These are phyloP conservation scores for Prosopis cineraria DNA, from an alignment of 306 rosid genomes.

Conservation along the genomic window DNA sequence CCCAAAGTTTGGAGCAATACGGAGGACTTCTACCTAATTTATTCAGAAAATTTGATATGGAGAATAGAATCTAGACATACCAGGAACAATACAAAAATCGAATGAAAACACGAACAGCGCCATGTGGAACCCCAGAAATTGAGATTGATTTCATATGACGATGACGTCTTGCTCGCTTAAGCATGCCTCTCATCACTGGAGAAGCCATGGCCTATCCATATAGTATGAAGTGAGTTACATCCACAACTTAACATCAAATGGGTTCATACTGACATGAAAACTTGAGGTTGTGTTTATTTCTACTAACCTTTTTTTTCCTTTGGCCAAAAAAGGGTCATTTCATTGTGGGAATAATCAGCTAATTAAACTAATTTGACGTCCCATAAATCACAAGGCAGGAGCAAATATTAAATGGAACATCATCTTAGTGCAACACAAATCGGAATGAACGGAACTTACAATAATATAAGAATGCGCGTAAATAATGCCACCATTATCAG, in stretches of 20 bases:
- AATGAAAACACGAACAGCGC: constrained; percentile 76
- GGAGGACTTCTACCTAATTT: neutral
- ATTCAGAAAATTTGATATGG: constrained; percentile 1
- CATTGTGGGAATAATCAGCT: neutral
- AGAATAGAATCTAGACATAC: constrained; percentile 45
- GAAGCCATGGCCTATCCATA: constrained; percentile 70
- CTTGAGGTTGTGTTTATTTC: neutral
- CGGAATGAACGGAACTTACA: constrained; percentile 58
- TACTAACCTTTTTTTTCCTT: neutral
- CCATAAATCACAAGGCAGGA: constrained; percentile 1
- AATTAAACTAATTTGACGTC: constrained; percentile 2
- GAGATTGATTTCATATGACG: constrained; percentile 48
- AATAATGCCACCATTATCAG: constrained; percentile 63
- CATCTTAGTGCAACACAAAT: neutral
- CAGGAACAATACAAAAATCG: constrained; percentile 74
- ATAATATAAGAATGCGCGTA: constrained; percentile 79
- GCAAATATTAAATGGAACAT: neutral
- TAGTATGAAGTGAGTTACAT: constrained; percentile 27
- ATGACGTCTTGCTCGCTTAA: constrained; percentile 47
- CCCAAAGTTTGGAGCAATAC: neutral
- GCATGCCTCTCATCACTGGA: constrained; percentile 66
- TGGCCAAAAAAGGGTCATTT: neutral
- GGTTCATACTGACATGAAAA: constrained; percentile 5
- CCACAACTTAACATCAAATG: neutral
- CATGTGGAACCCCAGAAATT: constrained; percentile 70